These are phyloP conservation scores for Adansonia grandidieri DNA, from an alignment of 441 rosid genomes.

Conservation along the genomic window DNA sequence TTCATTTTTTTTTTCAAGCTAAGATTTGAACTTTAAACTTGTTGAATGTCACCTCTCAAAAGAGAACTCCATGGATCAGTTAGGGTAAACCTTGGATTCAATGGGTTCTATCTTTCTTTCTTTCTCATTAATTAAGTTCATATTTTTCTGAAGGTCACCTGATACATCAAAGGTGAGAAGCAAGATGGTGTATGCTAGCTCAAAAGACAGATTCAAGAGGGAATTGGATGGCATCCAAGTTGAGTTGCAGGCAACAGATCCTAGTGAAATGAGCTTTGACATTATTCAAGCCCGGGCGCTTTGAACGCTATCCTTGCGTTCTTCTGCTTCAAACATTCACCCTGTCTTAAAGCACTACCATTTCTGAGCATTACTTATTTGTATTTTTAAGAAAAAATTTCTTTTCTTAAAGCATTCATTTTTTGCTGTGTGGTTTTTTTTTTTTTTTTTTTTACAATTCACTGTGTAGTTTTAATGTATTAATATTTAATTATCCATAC, in stretches of 20 bases:
- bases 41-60: not conserved
- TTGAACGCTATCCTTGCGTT: slow-evolving; percentile 25
- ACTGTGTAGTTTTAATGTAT: slow-evolving; percentile 11
- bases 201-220: slow-evolving; percentile 81
- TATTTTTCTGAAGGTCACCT: slow-evolving; percentile 50
- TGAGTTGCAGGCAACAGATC: slow-evolving; percentile 81
- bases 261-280: slow-evolving; percentile 79
- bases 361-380: slow-evolving; percentile 14
- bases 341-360: not conserved
- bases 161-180: slow-evolving; percentile 62
- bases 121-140: too few relatives aligned
- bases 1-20: not conserved
- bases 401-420: not conserved
- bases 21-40: too few relatives aligned
- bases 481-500: slow-evolving; percentile 1
- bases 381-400: not conserved
- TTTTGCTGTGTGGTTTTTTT: slow-evolving; percentile 2
- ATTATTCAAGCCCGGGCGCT: slow-evolving; percentile 65
- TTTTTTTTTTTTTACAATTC: not conserved
- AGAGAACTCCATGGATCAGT: not conserved
- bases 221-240: slow-evolving; percentile 75
- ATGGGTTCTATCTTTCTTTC: too few relatives aligned
- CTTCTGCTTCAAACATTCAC: not conserved
- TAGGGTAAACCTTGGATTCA: too few relatives aligned
- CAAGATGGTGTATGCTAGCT: slow-evolving; percentile 78